Evolutionary conservation across 1,284 basidiomycete genomes (phyloP).

Genomic region (Lignosus rhinocerotis): DNA sequence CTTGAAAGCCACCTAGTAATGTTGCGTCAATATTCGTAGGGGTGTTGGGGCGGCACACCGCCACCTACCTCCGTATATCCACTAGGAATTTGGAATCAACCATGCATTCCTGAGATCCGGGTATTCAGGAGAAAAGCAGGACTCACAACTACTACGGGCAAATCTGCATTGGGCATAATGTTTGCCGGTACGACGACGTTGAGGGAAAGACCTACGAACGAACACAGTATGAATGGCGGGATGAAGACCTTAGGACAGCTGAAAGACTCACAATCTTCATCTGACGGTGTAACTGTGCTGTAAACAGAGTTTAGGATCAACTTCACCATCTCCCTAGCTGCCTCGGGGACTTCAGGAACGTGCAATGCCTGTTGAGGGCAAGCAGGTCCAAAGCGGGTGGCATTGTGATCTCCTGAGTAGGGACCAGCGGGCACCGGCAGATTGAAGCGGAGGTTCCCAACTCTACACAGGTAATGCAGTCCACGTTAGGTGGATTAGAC

Average conservation of each 20-base stretch:
- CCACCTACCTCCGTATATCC: constrained; percentile 52
- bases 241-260: not conserved
- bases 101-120: not conserved
- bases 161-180: constrained; percentile 10
- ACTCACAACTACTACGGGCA: constrained; percentile 16
- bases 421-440: constrained; percentile 34
- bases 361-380: constrained; percentile 39
- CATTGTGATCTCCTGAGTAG: constrained; percentile 33
- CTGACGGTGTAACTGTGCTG: constrained; percentile 33
- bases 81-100: constrained; percentile 34
- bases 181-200: constrained; percentile 20
- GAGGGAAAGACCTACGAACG: constrained; percentile 9
- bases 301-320: constrained; percentile 39
- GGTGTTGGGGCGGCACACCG: not conserved
- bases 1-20: constrained; percentile 32
- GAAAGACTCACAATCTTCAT: constrained; percentile 48
- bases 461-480: too few relatives aligned
- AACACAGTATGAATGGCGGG: not conserved
- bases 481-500: not conserved
- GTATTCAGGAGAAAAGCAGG: too few relatives aligned
- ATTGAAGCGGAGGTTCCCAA: constrained; percentile 34
- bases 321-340: constrained; percentile 38
- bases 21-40: not conserved
- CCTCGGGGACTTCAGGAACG: constrained; percentile 32
- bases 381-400: constrained; percentile 32